Conservation (phyloP, 75 land plant genomes). For the Pinus tabuliformis region DNA sequence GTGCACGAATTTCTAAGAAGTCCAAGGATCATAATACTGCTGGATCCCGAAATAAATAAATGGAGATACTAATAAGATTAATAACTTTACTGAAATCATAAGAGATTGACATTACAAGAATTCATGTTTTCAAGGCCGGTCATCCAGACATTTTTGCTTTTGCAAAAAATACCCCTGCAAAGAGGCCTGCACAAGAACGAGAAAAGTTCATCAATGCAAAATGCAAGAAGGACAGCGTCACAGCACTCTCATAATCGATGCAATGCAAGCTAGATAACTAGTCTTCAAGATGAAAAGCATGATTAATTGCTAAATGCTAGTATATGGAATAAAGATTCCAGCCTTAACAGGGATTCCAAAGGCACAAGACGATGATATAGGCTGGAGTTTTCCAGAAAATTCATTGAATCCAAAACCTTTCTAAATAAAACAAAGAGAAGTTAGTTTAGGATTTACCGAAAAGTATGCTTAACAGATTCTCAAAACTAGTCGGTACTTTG, state of each 20-base stretch:
- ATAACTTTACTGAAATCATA: no score
- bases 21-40: no score
- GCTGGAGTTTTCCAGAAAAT: not conserved
- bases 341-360: not conserved
- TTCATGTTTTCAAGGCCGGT: no score
- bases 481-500: slow-evolving; percentile 70
- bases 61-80: no score
- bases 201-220: not conserved
- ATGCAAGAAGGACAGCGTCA: not conserved
- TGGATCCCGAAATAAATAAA: no score
- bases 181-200: slow-evolving; percentile 30
- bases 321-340: not conserved
- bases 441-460: slow-evolving; percentile 59
- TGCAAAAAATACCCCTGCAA: slow-evolving; percentile 50
- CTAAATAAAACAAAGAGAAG: not conserved
- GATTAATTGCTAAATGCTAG: not conserved
- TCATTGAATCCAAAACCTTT: not conserved
- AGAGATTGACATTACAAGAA: no score
- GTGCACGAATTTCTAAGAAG: no score
- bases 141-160: slow-evolving; percentile 33
- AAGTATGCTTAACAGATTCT: slow-evolving; percentile 71
- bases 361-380: slow-evolving; percentile 1
- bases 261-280: not conserved
- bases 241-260: not conserved
- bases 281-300: not conserved